A percentile compares a stretch with the other conserved stretches of the same genome.
Evolutionary conservation across 768 basidiomycete genomes (phyloP).

Genomic region (Boletales sp.): DNA sequence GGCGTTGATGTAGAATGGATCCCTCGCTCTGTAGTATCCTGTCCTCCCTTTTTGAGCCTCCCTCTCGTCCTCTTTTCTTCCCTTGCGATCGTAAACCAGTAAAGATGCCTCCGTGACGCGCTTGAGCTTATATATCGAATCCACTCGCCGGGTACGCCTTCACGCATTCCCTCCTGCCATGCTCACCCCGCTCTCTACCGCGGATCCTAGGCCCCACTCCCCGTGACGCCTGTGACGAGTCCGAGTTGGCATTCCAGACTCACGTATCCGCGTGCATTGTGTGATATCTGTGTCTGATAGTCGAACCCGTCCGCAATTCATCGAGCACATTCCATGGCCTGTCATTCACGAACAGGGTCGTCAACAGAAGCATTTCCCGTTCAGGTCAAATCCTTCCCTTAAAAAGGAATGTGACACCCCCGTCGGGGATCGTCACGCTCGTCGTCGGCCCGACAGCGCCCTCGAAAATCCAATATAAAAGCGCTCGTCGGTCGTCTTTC

Average conservation of each 20-base stretch:
- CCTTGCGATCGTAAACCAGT: too few relatives aligned
- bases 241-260: constrained; percentile 9
- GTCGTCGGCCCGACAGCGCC: constrained; percentile 13
- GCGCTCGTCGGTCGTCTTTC: constrained; percentile 12
- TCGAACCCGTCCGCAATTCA: constrained; percentile 16
- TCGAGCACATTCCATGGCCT: constrained; percentile 19
- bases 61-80: too few relatives aligned
- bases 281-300: constrained; percentile 18
- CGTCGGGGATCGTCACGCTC: constrained; percentile 30
- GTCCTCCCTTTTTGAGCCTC: too few relatives aligned
- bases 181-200: constrained; percentile 14
- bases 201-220: constrained; percentile 21
- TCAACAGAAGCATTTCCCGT: constrained; percentile 29
- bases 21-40: too few relatives aligned
- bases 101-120: too few relatives aligned
- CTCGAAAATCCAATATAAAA: constrained; percentile 34
- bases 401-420: constrained; percentile 31
- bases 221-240: constrained; percentile 23
- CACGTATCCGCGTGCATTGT: too few relatives aligned
- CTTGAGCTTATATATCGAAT: too few relatives aligned
- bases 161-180: not conserved
- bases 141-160: not conserved
- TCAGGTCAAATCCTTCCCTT: constrained; percentile 28
- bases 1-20: constrained; percentile 14
- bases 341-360: constrained; percentile 23